Evolutionary conservation across 1,284 basidiomycete genomes (phyloP).

Genomic region (Sporisorium graminicola): DNA sequence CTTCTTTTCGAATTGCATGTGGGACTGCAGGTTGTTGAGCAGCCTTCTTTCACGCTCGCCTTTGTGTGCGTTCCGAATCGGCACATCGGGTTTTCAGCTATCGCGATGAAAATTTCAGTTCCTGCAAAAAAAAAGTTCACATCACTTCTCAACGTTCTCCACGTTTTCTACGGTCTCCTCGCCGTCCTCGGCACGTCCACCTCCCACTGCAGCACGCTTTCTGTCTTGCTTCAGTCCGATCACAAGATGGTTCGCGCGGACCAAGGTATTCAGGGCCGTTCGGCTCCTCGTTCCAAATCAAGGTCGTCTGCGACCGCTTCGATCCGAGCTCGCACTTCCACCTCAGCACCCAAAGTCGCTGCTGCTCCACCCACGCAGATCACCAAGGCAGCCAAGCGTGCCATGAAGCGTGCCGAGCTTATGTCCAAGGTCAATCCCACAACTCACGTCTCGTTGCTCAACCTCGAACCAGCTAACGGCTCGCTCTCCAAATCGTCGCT

Average conservation of each 20-base stretch:
- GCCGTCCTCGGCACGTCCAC: background rate
- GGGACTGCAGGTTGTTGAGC: background rate
- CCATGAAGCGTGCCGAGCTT: constrained; percentile 53
- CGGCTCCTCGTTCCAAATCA: constrained; percentile 38
- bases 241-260: constrained; percentile 34
- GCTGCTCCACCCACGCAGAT: constrained; percentile 37
- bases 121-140: constrained; percentile 13
- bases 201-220: background rate
- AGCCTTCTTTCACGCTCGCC: background rate
- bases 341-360: constrained; percentile 16
- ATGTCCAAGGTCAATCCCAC: constrained; percentile 42
- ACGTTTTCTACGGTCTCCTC: background rate
- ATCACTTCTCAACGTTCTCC: background rate
- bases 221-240: background rate
- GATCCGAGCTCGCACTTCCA: constrained; percentile 20
- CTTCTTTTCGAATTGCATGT: background rate
- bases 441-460: constrained; percentile 21
- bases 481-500: constrained; percentile 56
- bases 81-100: background rate
- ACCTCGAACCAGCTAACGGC: constrained; percentile 22
- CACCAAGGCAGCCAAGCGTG: constrained; percentile 56
- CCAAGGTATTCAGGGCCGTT: constrained; percentile 38
- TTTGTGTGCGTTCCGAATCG: constrained; percentile 2
- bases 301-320: constrained; percentile 34
- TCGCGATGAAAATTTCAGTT: constrained; percentile 37